Base-by-base conservation (phyloP, 2,329 filamentous ascomycete genomes). In the Sporothrix protearum region DNA sequence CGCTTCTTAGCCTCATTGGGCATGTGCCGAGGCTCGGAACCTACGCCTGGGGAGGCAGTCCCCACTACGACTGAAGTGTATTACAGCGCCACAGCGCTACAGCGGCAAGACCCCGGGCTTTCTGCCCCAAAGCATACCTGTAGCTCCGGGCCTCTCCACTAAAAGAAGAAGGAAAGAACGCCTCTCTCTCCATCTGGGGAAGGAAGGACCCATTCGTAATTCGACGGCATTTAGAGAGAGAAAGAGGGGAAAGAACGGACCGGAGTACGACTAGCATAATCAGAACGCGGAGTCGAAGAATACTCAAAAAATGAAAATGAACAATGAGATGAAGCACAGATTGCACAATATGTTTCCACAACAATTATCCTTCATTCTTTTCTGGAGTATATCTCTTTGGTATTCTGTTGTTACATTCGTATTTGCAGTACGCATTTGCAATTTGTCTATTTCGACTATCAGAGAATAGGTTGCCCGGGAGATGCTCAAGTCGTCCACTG, bases 21-120 rank as follows among this genome's bases (percentile, higher is more conserved):
- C 33, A 71, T 36, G 25, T 72, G 55, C 71, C 71, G 71, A 72
- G 71, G 71, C 71, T 71, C 71, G 68, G 53, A 51, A 53, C 53
- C n/a, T 16, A 8, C 25, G 4, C 10, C 16, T 36, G 30, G 25
- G 68, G 47, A 30, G 47, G 30, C 25, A 28, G 4, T 57, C 33
- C 57, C 28, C 47, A 19, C 42, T 47, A 12, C 39, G 9, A 42
- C 39, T 42, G 39, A n/a, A n/a, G n/a, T 42, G 39, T 47, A 47
- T 5, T 16, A 19, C 42, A 16, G 42, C 14, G 14, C 12, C 19
- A n/a, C 30, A 71, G 42, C 14, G 14, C 12, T 47, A n/a, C 30
- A 71, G 64, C 28, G 36, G 42, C 53, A 33, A 59, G 36, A 22
- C 36, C 53, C 68, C 53, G n/a, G 45, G 19, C 49, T 64, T 57